phyloP scores from a whole-genome alignment of 169 alveolate species.

The Condylostoma magnum region DNA sequence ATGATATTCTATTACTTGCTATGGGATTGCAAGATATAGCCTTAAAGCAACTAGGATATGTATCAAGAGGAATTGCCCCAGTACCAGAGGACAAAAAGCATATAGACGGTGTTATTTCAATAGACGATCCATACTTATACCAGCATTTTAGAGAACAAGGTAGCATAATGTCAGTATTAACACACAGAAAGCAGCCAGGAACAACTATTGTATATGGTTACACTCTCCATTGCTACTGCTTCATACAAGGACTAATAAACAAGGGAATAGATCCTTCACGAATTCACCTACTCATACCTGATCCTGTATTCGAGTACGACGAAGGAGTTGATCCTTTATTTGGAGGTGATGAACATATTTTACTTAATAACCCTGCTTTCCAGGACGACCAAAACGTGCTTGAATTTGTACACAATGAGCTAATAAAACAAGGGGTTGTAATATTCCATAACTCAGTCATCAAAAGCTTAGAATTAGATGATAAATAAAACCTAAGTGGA shows the following conservation, averaged over 20 bases:
- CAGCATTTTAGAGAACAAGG: conserved; percentile 61
- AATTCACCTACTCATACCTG: conserved; percentile 73
- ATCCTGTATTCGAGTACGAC: conserved; percentile 55
- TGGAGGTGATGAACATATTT: conserved; percentile 56
- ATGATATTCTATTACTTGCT: conserved; percentile 68
- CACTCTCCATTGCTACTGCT: conserved; percentile 49
- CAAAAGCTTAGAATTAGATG: conserved; percentile 44
- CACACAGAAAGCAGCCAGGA: conserved; percentile 72
- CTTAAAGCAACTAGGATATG: conserved; percentile 53
- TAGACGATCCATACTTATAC: conserved; percentile 84
- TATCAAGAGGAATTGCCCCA: conserved; percentile 70
- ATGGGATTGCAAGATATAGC: conserved; percentile 80
- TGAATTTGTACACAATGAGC: conserved; percentile 39
- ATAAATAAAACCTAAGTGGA: conserved; percentile 37
- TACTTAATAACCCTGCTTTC: conserved; percentile 67
- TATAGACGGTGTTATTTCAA: conserved; percentile 67
- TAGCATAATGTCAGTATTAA: conserved; percentile 51
- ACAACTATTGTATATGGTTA: conserved; percentile 79
- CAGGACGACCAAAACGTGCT: conserved; percentile 56
- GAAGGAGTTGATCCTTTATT: conserved; percentile 59
- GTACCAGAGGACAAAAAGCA: conserved; percentile 56
- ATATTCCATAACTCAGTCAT: conserved; percentile 48
- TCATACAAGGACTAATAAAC: conserved; percentile 72
- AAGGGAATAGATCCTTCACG: conserved; percentile 74
- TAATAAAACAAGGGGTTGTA: conserved; percentile 46